Conservation (phyloP, 1,139 yeast species). For the Debaryomycetaceae sp. region DNA sequence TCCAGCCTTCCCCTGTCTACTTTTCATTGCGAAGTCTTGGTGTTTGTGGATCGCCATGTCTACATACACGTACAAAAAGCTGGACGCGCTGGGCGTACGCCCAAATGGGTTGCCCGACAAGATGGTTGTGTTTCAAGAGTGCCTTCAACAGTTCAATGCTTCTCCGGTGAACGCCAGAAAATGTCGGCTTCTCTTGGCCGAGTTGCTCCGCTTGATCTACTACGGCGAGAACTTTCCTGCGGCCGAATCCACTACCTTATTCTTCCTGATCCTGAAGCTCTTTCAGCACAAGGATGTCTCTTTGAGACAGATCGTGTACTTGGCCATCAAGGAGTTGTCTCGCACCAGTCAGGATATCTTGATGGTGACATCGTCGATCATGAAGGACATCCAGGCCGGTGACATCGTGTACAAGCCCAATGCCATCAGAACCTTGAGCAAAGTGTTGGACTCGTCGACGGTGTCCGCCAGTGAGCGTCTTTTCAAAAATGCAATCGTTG, state of each 20-base stretch:
- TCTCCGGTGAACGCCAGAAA: constrained; percentile 85
- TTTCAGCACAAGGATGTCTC: constrained; percentile 92
- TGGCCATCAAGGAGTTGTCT: constrained; percentile 88
- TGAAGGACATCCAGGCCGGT: constrained; percentile 94
- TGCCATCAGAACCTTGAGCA: constrained; percentile 86
- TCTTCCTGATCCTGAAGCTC: constrained; percentile 89
- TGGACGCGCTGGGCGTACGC: constrained; percentile 61
- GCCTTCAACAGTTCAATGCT: constrained; percentile 88
- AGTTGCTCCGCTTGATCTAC: constrained; percentile 67
- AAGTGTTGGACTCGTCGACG: constrained; percentile 88
- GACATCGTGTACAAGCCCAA: constrained; percentile 86
- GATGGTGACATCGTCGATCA: constrained; percentile 96
- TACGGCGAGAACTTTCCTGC: constrained; percentile 85
- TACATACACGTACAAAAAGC: constrained; percentile 75
- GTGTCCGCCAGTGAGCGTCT: constrained; percentile 93
- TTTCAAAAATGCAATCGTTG: constrained; percentile 90
- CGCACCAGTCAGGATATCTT: constrained; percentile 83
- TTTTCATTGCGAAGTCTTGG: no score
- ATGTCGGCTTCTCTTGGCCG: constrained; percentile 75
- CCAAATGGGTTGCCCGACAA: constrained; percentile 65
- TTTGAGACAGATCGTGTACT: constrained; percentile 87
- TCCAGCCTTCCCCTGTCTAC: no score
- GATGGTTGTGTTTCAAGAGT: constrained; percentile 96
- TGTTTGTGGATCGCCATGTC: constrained; percentile 45
- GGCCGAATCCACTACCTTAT: constrained; percentile 86